Conservation (phyloP, 2,329 filamentous ascomycete genomes). For the Elsinoe perseae region DNA sequence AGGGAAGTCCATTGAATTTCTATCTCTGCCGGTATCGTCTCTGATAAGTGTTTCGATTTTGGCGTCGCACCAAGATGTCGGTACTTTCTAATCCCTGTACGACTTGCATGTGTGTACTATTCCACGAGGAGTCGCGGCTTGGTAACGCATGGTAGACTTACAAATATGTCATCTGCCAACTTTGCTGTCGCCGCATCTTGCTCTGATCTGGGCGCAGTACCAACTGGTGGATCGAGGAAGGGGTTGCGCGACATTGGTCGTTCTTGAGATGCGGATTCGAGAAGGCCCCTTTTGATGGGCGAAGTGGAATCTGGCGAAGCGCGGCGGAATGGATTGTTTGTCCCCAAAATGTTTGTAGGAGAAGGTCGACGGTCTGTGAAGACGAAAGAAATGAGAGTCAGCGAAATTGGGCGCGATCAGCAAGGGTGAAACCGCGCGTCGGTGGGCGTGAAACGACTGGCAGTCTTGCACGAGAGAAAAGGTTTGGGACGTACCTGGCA, state of each 20-base stretch:
- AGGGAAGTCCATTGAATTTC: background rate
- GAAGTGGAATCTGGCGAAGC: conserved; percentile 47
- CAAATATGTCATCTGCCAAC: conserved; percentile 65
- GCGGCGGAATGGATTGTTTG: conserved; percentile 73
- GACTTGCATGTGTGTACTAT: conserved; percentile 5
- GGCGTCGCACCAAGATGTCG: conserved; percentile 8
- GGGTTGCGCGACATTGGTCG: conserved; percentile 63
- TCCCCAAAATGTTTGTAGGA: conserved; percentile 47
- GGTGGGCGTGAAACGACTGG: conserved; percentile 15
- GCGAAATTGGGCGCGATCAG: conserved; percentile 14
- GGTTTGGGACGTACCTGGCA: conserved; percentile 14
- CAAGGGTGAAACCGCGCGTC: conserved; percentile 17
- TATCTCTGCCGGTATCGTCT: background rate
- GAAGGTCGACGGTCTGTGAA: conserved; percentile 13
- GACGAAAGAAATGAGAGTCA: conserved; percentile 13
- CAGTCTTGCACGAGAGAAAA: background rate
- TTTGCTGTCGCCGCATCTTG: conserved; percentile 38
- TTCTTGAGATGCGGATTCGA: conserved; percentile 51
- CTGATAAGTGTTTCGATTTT: background rate
- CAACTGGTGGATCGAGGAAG: conserved; percentile 50
- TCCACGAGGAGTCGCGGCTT: background rate
- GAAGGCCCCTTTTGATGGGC: conserved; percentile 27
- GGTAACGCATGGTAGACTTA: conserved; percentile 49
- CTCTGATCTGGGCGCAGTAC: conserved; percentile 27
- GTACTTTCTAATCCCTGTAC: conserved; percentile 10